phyloP scores from a whole-genome alignment of 2,329 filamentous ascomycete genomes.

The Phaeophleospora eucalypticola region DNA sequence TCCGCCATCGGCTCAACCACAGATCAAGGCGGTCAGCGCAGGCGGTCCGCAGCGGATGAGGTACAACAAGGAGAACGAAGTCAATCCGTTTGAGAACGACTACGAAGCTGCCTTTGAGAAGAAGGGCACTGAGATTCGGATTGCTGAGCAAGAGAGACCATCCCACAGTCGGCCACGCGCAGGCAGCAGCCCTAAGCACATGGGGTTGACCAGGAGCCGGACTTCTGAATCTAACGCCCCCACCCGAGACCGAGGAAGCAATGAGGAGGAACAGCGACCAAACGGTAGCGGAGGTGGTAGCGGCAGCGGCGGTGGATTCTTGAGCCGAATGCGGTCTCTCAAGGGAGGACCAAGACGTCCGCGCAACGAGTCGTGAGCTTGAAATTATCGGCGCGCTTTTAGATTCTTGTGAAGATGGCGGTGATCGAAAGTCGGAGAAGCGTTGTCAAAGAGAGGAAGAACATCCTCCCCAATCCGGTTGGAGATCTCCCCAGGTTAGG shows the following conservation, averaged over 20 bases:
- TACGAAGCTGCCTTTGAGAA: slow-evolving; percentile 65
- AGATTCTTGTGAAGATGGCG: no score
- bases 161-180: slow-evolving; percentile 29
- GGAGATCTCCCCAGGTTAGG: neutral
- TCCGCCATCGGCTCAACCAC: slow-evolving; percentile 18
- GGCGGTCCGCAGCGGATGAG: slow-evolving; percentile 39
- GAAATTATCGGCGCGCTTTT: no score
- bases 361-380: slow-evolving; percentile 29
- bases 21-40: slow-evolving; percentile 34
- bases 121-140: slow-evolving; percentile 57
- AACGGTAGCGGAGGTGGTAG: slow-evolving; percentile 1
- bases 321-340: slow-evolving; percentile 77
- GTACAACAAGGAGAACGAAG: slow-evolving; percentile 38
- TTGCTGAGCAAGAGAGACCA: slow-evolving; percentile 43
- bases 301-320: slow-evolving; percentile 52
- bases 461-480: neutral
- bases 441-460: neutral
- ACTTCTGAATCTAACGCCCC: slow-evolving; percentile 18
- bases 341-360: slow-evolving; percentile 60
- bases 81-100: slow-evolving; percentile 73
- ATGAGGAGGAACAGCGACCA: slow-evolving; percentile 41
- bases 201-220: slow-evolving; percentile 15
- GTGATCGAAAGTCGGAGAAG: neutral
- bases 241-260: slow-evolving; percentile 30
- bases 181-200: slow-evolving; percentile 60